Base-by-base conservation (phyloP, 495 filamentous ascomycete genomes). In the Wilcoxina mikolae region DNA sequence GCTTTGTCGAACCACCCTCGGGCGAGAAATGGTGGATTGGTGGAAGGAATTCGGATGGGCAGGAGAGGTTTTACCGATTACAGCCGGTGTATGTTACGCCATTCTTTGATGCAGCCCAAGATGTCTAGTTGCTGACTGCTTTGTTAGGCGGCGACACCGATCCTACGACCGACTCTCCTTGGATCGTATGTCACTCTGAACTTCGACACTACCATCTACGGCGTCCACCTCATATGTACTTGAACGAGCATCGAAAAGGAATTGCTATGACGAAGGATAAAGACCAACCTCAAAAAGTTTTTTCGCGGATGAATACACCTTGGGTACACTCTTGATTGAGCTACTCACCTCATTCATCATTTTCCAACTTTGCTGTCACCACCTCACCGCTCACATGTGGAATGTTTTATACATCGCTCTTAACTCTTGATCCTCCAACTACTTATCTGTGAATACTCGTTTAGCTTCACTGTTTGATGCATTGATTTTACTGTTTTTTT, bases 1-100 rank as follows among this genome's bases (percentile, higher is more conserved):
- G 66, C 20, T 84, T 83, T 54, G 68, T 78, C 12, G 82, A 84
- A 64, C 74, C 76, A 0, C 61, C 77, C 15, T 76, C 74, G 0
- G 71, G 72, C 0, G 83, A 85, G 72, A 85, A 83, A 64, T 85
- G 81, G 82, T 86, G 82, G 69, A 79, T 86, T 44, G 82, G 82
- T 1, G 82, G 82, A 2, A 66, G 79, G 52, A 84, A 80, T 50
- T 77, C 80, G 28, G 73, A 69, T 15, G 82, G 82, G 5, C 83
- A 85, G 65, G 82, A 86, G 66, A 72, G 78, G 58, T 85, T 82
- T 62, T 84, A 84, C 58, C 72, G 78, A 38, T 53, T 66, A 38
- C 64, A 66, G 54, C 64, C 64, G 50, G 64, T 66, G 64, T 66
- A 66, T 28, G 64, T 48, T 54, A 44, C 35, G 48, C 43, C 18